Conservation (phyloP, 108 stramenopile genomes). For the Discostella stelligeroides region DNA sequence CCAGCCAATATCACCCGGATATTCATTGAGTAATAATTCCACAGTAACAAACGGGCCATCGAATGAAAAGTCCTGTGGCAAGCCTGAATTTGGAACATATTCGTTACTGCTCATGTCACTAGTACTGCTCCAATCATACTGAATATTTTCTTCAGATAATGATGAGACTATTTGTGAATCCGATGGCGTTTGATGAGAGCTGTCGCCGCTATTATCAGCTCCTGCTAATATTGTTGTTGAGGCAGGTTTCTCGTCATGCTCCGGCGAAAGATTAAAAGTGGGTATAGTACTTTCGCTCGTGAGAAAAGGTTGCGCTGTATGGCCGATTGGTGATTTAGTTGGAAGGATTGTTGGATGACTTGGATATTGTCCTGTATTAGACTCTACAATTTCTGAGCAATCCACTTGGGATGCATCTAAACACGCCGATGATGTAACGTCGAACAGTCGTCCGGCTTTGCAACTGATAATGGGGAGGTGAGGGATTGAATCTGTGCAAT, state of each 20-base stretch:
- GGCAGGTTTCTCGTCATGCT: neutral
- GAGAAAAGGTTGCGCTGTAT: too few species aligned
- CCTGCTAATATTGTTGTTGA: neutral
- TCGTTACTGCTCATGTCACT: neutral
- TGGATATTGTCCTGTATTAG: neutral
- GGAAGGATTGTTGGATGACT: neutral
- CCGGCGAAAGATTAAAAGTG: neutral
- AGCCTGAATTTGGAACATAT: neutral
- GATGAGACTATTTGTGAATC: neutral
- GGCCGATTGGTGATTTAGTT: neutral
- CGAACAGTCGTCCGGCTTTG: conserved; percentile 10
- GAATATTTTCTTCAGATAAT: neutral
- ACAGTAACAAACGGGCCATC: conserved; percentile 19
- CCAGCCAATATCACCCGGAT: conserved; percentile 24
- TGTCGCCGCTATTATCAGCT: neutral
- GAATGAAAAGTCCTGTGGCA: conserved; percentile 8
- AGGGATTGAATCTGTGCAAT: conserved; percentile 10
- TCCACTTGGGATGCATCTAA: neutral
- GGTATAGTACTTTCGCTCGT: neutral
- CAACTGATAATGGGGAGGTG: conserved; percentile 13
- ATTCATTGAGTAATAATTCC: conserved; percentile 12
- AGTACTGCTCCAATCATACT: neutral
- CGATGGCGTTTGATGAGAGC: neutral
- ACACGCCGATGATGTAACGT: neutral
- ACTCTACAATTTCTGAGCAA: neutral